Conservation (phyloP, 257 asterid genomes). For the Paraleonurus japonicus region DNA sequence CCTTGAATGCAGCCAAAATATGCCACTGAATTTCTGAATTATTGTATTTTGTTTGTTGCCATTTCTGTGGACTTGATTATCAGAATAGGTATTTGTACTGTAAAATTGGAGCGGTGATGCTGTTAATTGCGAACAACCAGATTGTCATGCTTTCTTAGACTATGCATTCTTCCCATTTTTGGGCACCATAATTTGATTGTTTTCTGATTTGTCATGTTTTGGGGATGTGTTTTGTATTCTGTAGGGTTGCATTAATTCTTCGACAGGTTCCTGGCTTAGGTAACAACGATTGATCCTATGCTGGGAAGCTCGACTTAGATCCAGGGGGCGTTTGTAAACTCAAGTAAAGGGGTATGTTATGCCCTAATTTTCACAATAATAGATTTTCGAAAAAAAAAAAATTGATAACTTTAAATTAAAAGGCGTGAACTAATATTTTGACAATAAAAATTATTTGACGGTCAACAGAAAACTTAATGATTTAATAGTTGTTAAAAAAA, state of each 20-base stretch:
- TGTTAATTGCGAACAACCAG: background rate
- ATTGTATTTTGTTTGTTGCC: conserved; percentile 25
- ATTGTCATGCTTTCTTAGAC: background rate
- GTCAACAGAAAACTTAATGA: too few relatives aligned
- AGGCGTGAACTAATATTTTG: too few relatives aligned
- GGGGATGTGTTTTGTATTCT: conserved; percentile 4
- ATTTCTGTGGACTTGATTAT: conserved; percentile 24
- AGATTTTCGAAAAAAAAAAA: too few relatives aligned
- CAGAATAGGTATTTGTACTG: conserved; percentile 23
- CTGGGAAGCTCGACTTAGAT: background rate
- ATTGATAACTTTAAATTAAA: too few relatives aligned
- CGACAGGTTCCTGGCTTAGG: background rate
- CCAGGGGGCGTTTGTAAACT: too few relatives aligned
- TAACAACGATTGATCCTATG: background rate
- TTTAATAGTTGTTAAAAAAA: too few relatives aligned
- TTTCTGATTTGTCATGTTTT: background rate
- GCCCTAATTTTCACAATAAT: too few relatives aligned
- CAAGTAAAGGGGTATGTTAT: too few relatives aligned
- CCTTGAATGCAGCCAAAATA: conserved; percentile 25
- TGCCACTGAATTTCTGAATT: conserved; percentile 19
- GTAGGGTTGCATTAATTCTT: background rate
- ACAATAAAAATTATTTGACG: too few relatives aligned
- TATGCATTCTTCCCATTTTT: conserved; percentile 1
- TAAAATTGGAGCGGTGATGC: conserved; percentile 15
- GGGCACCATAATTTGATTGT: background rate